A percentile compares a stretch with the other conserved stretches of the same genome.
Conservation (phyloP, 305 asterid species). For the Caryopteris hybrid region DNA sequence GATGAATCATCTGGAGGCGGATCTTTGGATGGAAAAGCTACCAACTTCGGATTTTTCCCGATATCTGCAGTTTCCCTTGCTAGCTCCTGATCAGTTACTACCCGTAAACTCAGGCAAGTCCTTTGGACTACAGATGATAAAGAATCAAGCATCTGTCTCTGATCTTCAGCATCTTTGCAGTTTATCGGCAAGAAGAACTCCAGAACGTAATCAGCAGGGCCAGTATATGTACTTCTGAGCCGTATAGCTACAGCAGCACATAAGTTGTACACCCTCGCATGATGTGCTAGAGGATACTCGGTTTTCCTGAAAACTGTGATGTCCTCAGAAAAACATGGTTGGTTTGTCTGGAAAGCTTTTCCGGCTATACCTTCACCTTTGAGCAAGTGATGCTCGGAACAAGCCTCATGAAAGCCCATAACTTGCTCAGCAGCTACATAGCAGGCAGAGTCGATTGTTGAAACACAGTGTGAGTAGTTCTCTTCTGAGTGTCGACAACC, state of each 20-base stretch:
- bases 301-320: constrained; percentile 56
- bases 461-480: constrained; percentile 52
- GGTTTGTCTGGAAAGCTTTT: constrained; percentile 60
- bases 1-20: constrained; percentile 32
- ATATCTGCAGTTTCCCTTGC: constrained; percentile 38
- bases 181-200: constrained; percentile 73
- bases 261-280: constrained; percentile 48
- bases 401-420: constrained; percentile 59
- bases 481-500: constrained; percentile 70
- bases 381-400: constrained; percentile 69
- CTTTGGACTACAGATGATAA: constrained; percentile 55
- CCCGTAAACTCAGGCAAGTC: constrained; percentile 57
- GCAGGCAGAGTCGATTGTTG: constrained; percentile 67
- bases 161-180: constrained; percentile 52
- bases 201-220: constrained; percentile 62
- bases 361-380: constrained; percentile 78
- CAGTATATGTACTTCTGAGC: constrained; percentile 57
- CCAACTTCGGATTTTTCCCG: constrained; percentile 18
- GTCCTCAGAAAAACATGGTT: constrained; percentile 61
- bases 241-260: constrained; percentile 68
- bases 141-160: constrained; percentile 59
- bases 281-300: constrained; percentile 68
- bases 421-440: constrained; percentile 54
- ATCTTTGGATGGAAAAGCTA: constrained; percentile 18
- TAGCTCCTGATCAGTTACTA: constrained; percentile 59